Conservation (phyloP, 352 stramenopile genomes). For the Phytopythium chamaehyphon region DNA sequence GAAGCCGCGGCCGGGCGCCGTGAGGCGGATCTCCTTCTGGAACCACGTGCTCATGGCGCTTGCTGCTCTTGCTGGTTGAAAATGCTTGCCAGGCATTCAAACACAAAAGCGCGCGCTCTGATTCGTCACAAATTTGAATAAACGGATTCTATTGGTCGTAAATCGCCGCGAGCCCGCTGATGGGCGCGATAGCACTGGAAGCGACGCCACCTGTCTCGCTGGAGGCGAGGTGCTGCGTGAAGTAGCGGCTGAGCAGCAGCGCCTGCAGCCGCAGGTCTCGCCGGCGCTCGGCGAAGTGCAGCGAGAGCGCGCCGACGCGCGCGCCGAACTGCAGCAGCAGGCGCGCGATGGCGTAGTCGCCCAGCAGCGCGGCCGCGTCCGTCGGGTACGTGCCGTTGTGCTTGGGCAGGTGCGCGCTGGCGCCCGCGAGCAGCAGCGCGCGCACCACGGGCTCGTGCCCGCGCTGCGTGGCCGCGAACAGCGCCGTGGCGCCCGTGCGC, state of each 20-base stretch:
- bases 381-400: conserved; percentile 71
- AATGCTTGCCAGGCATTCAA: too few species aligned
- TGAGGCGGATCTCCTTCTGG: conserved; percentile 86
- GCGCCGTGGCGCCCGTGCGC: conserved; percentile 48
- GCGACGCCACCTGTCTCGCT: conserved; percentile 2
- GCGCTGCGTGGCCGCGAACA: conserved; percentile 80
- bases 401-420: conserved; percentile 52
- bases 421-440: conserved; percentile 49
- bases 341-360: conserved; percentile 49
- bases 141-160: neutral
- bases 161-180: neutral
- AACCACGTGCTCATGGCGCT: conserved; percentile 62
- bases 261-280: conserved; percentile 51
- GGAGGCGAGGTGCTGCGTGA: conserved; percentile 43
- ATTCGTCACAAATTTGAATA: too few species aligned
- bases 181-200: neutral
- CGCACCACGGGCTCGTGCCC: conserved; percentile 50
- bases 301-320: conserved; percentile 48
- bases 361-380: conserved; percentile 63
- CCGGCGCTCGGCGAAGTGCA: conserved; percentile 76
- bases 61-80: neutral
- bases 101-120: too few species aligned
- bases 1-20: conserved; percentile 73
- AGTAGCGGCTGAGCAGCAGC: conserved; percentile 64
- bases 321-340: conserved; percentile 69